Evolutionary conservation across 2,329 filamentous ascomycete species (phyloP), one percentile per base, ranked within the genome.

Genomic region (Seiridium unicorne): DNA sequence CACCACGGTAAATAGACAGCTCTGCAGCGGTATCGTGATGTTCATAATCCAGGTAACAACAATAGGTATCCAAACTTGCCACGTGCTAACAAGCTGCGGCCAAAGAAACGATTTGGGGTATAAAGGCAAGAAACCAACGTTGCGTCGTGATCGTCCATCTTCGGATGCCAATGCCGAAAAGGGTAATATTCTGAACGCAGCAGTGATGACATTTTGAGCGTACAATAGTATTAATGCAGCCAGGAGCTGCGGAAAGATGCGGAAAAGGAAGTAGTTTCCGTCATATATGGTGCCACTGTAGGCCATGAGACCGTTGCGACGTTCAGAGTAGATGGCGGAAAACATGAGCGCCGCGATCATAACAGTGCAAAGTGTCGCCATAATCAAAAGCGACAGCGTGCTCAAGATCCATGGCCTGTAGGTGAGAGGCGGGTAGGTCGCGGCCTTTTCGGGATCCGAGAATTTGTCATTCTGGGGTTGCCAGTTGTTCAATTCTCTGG

Each of bases 11-110:
- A 94, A 97, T 36, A 91, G 79, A 63, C 88, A 86, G 71, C 90
- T 92, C 63, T 93, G 85, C 18, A 98, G 82, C 1, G 93, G 94
- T 44, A 97, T 84, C 5, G 90, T 89, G 68, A 95, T 90, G 65
- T 91, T 85, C 35, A 87, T 83, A 31, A 95, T 76, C 92, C 93
- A 97, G 35, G 92, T 87, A 3, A 88, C 79, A 40, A 90, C 69
- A 58, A 88, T 85, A 57, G 87, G 88, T 40, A 86, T 70, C 65
- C 89, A 89, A 42, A 94, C 79, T 10, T 89, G 77, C 68, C 85
- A 83, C 35, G 91, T 86, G 1, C 90, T 89, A 13, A 74, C 70
- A n/a, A 85, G 68, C 10, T 80, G 78, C 2, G 84, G 84, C 68
- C 87, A 83, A 7, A 85, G 78, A 69, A 94, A 92, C 5, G 89